These are phyloP conservation scores for Aureobasidium pullulans DNA, from an alignment of 2,329 filamentous ascomycete genomes.

Conservation along the genomic window DNA sequence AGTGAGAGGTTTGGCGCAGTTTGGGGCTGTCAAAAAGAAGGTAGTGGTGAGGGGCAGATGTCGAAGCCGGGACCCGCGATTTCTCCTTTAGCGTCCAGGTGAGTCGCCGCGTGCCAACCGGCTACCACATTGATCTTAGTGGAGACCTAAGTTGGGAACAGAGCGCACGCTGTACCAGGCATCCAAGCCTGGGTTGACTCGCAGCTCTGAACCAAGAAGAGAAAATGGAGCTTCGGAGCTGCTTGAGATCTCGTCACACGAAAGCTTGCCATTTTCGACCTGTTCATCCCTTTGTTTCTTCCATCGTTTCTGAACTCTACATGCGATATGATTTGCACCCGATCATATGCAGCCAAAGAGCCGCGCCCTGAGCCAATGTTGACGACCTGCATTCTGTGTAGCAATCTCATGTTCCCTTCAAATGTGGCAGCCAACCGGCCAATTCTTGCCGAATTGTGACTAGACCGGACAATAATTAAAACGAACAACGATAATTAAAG, in stretches of 20 bases:
- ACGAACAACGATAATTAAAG: constrained; percentile 11
- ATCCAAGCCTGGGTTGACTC: background rate
- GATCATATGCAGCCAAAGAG: background rate
- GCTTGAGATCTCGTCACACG: constrained; percentile 15
- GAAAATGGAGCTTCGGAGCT: constrained; percentile 27
- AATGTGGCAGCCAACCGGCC: background rate
- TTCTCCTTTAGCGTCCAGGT: constrained; percentile 10
- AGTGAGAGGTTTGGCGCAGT: constrained; percentile 12
- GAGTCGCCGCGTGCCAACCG: constrained; percentile 8
- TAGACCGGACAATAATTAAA: constrained; percentile 6
- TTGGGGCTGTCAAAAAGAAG: constrained; percentile 13
- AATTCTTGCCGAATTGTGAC: background rate
- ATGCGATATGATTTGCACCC: background rate
- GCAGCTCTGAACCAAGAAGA: background rate
- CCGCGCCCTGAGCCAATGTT: background rate
- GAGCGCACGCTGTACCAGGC: constrained; percentile 5
- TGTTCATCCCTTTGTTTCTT: background rate
- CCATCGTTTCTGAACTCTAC: background rate
- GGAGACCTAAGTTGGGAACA: constrained; percentile 9
- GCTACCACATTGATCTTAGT: constrained; percentile 8
- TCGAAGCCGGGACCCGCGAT: constrained; percentile 12
- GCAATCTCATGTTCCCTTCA: background rate
- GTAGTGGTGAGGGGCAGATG: constrained; percentile 12
- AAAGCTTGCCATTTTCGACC: background rate
- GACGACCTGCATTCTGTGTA: background rate